Base-by-base conservation (phyloP, 805 yeast species). In the Suhomyces vadensis region DNA sequence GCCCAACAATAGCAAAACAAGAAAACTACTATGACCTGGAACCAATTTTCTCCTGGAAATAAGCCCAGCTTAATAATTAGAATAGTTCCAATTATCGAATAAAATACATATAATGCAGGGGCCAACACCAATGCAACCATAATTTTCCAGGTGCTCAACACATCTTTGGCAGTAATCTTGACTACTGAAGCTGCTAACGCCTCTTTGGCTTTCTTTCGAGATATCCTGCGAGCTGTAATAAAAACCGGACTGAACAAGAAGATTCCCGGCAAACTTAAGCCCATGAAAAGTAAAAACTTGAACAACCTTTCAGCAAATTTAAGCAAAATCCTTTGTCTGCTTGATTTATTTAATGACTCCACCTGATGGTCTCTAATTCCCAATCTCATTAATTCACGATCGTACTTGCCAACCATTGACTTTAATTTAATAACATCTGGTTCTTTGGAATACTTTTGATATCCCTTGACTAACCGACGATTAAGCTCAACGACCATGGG, bases 351-450 rank as follows among this genome's bases (percentile, higher is more conserved):
- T 27, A 68, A 46, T 0, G 60, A 43, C 39, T 67, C 69, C 21
- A 71, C 72, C 48, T 69, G 73, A 47, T 71, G 74, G 52, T 70
- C 75, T 39, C 64, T 73, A 22, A 71, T 49, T 5, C 73, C 73
- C 42, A 64, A 47, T 21, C 54, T 49, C 53, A 53, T 51, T 20
- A 69, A 55, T 39, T 58, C 56, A 35, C 54, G 51, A 49, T 71
- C 69, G 50, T 70, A 71, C 5, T 54, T 65, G 17, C 57, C 42
- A n/a, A 70, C 73, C 26, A 57, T 44, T 7, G 53, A 44, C 37
- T 58, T 67, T 41, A 70, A 44, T 31, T 56, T 58, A 8, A 55
- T 55, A 19, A 69, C 65, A 20, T 69, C 72, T 0, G 69, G 67
- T 17, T 60, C 56, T 29, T 67, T 63, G 4, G 64, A 49, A 39